Evolutionary conservation across 2,329 filamentous ascomycete species (phyloP), one percentile per base, ranked within the genome.

Genomic region (Emmonsia crescens): DNA sequence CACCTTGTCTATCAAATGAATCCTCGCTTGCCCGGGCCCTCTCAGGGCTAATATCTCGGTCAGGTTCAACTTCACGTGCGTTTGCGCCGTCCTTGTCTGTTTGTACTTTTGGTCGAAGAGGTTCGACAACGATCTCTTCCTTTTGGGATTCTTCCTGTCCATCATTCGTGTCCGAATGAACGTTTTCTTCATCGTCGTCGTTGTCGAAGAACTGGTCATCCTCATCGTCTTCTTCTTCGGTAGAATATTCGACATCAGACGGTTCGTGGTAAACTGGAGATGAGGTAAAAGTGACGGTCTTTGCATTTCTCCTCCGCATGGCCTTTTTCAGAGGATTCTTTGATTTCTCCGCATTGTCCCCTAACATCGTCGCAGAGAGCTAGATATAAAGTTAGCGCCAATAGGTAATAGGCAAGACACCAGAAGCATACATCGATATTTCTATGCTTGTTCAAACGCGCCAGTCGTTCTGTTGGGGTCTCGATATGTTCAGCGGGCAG

Each of bases 401-500:
- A 42, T 21, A 4, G n/a, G 9, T 4, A 24, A 52, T 44, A 27
- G 59, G 44, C n/a, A 60, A 33, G 60, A 48, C 51, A 21, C 62
- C 48, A 57, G 31, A 36, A 56, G 72, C 89, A 66, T 83, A 96
- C 91, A 78, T 99, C 94, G 69, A 97, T 92, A 72, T 99, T 99
- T 71, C 94, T 85, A 76, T 99, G 94, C 77, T 99, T 99, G 76
- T 99, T 99, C 66, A 97, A 77, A 66, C 94, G 86, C 54, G 94
- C 94, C 64, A 99, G 77, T 72, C 94, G 84, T 79, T 99, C 94
- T 19, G 93, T 96, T 2, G 94, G 94, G 9, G 94, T 99, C 74
- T 99, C 94, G 66, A 99, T 99, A 73, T 99, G 94, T 75, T 99
- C 94, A 57, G 94, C 94, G 57, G 94, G 94, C 61, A 99, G 80